Evolutionary conservation across 2,329 filamentous ascomycete genomes (phyloP).

Genomic region (Fusarium aywerte): DNA sequence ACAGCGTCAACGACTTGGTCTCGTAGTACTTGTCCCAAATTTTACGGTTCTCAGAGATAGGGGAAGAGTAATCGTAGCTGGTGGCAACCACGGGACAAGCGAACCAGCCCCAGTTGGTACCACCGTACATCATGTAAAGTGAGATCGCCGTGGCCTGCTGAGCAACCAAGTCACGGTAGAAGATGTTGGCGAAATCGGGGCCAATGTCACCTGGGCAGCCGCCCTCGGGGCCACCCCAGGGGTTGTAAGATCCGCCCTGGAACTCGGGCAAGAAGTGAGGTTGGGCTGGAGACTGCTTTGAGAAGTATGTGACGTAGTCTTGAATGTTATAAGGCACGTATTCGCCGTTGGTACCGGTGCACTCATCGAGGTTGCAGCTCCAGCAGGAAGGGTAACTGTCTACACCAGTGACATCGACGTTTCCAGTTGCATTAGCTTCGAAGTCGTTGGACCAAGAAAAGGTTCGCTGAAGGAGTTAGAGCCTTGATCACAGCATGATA

Average conservation of each 20-base stretch:
- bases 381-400: slow-evolving; percentile 69
- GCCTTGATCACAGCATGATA: slow-evolving; percentile 4
- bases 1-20: slow-evolving; percentile 69
- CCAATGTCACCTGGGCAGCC: slow-evolving; percentile 65
- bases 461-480: slow-evolving; percentile 35
- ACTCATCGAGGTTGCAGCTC: slow-evolving; percentile 71
- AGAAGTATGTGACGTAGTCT: slow-evolving; percentile 50
- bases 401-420: slow-evolving; percentile 64
- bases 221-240: slow-evolving; percentile 69
- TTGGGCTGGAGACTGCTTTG: slow-evolving; percentile 37
- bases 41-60: slow-evolving; percentile 67
- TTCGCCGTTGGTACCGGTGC: slow-evolving; percentile 68
- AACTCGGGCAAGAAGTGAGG: slow-evolving; percentile 46
- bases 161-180: slow-evolving; percentile 70
- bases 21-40: slow-evolving; percentile 71
- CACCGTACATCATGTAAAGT: slow-evolving; percentile 73
- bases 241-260: slow-evolving; percentile 60
- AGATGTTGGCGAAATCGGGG: slow-evolving; percentile 70
- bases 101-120: slow-evolving; percentile 71
- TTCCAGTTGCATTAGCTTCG: slow-evolving; percentile 61
- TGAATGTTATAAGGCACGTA: slow-evolving; percentile 62
- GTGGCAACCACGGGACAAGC: slow-evolving; percentile 67
- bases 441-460: slow-evolving; percentile 71
- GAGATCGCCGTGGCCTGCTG: slow-evolving; percentile 69
- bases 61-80: slow-evolving; percentile 72